phyloP scores from a whole-genome alignment of 257 asterid species.

The Parsonsia alboflavescens region DNA sequence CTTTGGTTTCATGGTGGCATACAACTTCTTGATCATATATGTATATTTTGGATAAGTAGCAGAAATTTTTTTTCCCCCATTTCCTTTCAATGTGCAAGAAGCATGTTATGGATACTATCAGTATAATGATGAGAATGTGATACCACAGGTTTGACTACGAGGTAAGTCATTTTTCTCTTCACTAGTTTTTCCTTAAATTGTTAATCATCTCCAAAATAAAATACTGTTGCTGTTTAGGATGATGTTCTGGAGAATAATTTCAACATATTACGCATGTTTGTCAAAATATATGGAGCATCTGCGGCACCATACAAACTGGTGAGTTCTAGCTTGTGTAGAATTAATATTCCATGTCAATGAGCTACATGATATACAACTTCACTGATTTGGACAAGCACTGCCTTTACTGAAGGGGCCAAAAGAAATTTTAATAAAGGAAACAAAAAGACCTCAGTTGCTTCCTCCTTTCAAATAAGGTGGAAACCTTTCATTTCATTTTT shows the following conservation, averaged over 20 bases:
- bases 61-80: background rate
- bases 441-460: too few species aligned
- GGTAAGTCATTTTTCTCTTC: conserved; percentile 39
- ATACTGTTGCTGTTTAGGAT: conserved; percentile 37
- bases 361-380: background rate
- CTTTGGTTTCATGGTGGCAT: background rate
- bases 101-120: conserved; percentile 23
- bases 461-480: too few species aligned
- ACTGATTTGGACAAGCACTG: background rate
- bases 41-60: conserved; percentile 6
- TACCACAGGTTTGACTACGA: conserved; percentile 83
- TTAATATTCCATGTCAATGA: background rate
- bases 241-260: conserved; percentile 73
- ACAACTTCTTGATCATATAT: background rate
- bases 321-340: conserved; percentile 22
- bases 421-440: background rate
- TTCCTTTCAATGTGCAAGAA: conserved; percentile 37
- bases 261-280: conserved; percentile 86
- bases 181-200: background rate
- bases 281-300: conserved; percentile 68
- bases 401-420: background rate
- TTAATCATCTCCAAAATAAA: conserved; percentile 4
- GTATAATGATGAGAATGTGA: conserved; percentile 27
- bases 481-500: too few species aligned
- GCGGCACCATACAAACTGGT: conserved; percentile 80